Evolutionary conservation across 225 moss, liverwort and hornwort genomes (phyloP), one percentile per base, ranked within the genome.

Genomic region (Neckera pumila): DNA sequence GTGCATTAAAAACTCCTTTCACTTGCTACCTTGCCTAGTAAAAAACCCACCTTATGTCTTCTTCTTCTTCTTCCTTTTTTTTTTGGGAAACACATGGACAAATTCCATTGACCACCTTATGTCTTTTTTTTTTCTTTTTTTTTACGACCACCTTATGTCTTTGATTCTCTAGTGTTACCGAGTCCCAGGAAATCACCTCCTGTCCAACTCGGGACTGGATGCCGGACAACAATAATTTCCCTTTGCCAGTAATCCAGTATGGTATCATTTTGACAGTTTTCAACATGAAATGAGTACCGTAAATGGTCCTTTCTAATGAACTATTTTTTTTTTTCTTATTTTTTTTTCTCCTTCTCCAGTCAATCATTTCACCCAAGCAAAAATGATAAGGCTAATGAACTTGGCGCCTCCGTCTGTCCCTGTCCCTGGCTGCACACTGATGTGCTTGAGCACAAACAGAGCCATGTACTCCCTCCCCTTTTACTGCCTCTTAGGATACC

Each of bases 301-400:
- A 49, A 12, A 12, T 21, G 17, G 21, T 20, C 54, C 38, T 16
- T 67, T 22, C n/a, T 22, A 38, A n/a, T 67, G 7, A n/a, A 22
- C 11, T n/a, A 5, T 11, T 69, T 14, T 2, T 0, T 69, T 38
- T 23, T 0, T 8, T 40, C 5, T 7, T 7, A 0, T 0, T 69
- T 38, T 38, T 0, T 14, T 70, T 14, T 7, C 1, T 23, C 3
- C 28, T 28, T 72, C 28, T 6, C 43, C 72, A 43, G 6, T 43
- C 73, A 86, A 58, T 76, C 82, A 60, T 76, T 34, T 26, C 82
- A 3, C 18, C 13, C 14, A 56, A 51, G 30, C 25, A 5, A 34
- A 47, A 27, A 76, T 74, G 83, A 76, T 57, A 18, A 65, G 64
- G 62, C 33, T 64, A 16, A 34, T 43, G 43, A 43, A 10, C 65